Percentiles rank a stretch among this genome's conserved stretches.
Conservation (phyloP, 176 grass and related monocot genomes). For the Ananas comosus region DNA sequence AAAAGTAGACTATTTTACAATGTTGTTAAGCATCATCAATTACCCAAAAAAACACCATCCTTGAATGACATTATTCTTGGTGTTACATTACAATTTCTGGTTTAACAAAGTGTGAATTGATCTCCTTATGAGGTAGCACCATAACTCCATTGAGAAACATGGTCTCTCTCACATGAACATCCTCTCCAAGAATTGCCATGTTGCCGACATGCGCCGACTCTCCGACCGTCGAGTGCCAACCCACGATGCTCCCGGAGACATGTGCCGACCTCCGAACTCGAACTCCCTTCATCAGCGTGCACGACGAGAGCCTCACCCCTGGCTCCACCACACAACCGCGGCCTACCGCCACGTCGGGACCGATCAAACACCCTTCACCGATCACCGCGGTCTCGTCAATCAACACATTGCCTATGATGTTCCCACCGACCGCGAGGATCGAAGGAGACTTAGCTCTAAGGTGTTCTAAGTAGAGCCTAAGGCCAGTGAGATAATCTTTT, state of each 20-base stretch:
- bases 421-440: neutral
- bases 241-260: slow-evolving; percentile 13
- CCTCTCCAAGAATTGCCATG: slow-evolving; percentile 6
- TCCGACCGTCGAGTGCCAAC: slow-evolving; percentile 12
- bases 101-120: slow-evolving; percentile 4
- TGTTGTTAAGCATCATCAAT: too few species aligned
- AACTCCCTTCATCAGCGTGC: slow-evolving; percentile 12
- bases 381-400: neutral
- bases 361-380: slow-evolving; percentile 13
- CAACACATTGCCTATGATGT: slow-evolving; percentile 13
- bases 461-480: neutral
- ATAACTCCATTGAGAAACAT: slow-evolving; percentile 5
- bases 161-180: slow-evolving; percentile 2
- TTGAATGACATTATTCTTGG: too few species aligned
- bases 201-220: neutral
- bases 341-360: slow-evolving; percentile 11
- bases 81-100: slow-evolving; percentile 2
- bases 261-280: neutral
- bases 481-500: slow-evolving; percentile 13
- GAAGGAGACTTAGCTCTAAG: neutral
- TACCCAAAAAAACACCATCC: too few species aligned
- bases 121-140: slow-evolving; percentile 18
- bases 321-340: slow-evolving; percentile 6
- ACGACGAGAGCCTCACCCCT: slow-evolving; percentile 5
- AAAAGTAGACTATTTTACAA: too few species aligned